Evolutionary conservation across 225 moss, liverwort and hornwort genomes (phyloP).

Genomic region (Asterella californica): DNA sequence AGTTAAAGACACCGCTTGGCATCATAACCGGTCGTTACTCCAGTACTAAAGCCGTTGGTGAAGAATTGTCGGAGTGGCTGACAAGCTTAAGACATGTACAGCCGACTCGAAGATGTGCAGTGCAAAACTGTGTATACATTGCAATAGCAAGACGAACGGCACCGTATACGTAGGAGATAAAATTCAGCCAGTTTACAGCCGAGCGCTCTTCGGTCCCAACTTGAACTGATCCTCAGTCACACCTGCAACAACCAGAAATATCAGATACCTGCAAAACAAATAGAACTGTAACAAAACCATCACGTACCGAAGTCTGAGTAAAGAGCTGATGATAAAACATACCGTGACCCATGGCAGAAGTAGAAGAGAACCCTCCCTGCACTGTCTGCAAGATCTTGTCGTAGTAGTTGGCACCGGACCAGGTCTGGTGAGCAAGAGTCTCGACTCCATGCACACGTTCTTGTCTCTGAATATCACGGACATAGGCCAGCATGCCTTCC

Average conservation of each 20-base stretch:
- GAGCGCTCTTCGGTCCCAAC: constrained; percentile 5
- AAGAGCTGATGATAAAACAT: background rate
- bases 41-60: too few relatives aligned
- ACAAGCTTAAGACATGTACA: too few relatives aligned
- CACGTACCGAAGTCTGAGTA: background rate
- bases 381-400: constrained; percentile 78
- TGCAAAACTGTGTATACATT: too few relatives aligned
- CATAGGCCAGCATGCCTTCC: constrained; percentile 81
- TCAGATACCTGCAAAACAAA: background rate
- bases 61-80: too few relatives aligned
- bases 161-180: too few relatives aligned
- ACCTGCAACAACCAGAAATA: constrained; percentile 17
- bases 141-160: too few relatives aligned
- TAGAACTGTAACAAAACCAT: background rate
- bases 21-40: too few relatives aligned
- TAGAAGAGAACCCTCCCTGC: constrained; percentile 60
- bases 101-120: too few relatives aligned
- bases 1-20: too few relatives aligned
- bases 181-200: background rate
- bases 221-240: constrained; percentile 47
- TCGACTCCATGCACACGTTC: constrained; percentile 76
- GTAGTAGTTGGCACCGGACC: constrained; percentile 81
- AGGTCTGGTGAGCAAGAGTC: constrained; percentile 74
- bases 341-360: constrained; percentile 68
- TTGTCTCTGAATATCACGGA: constrained; percentile 78